Base-by-base conservation (phyloP, 2,329 filamentous ascomycete species). In the Nothophoma quercina region DNA sequence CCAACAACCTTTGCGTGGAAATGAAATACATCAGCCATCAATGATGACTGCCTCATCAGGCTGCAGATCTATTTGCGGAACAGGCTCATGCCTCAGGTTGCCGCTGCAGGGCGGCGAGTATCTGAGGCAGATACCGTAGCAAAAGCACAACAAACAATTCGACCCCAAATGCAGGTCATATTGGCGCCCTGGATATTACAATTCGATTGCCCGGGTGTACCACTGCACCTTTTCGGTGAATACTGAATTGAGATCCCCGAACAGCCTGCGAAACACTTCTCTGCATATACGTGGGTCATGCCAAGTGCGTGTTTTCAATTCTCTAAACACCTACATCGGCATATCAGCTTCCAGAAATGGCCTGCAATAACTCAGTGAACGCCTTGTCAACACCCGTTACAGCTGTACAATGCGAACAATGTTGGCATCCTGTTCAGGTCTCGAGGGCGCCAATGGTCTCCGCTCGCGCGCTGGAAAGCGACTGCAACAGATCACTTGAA, bases 111-210 rank as follows among this genome's bases (percentile, higher is more conserved):
- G 40, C 35, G 26, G 47, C 47, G 40, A 28, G 19, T 44, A 51
- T 34, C 47, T 51, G 47, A 51, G 40, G 47, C 47, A 51, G 10
- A 19, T 33, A 21, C 26, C 15, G 47, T 50, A 18, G 25, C 47
- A 50, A 30, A 51, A 26, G 40, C 47, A 51, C 47, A 4, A 39
- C 39, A 44, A 51, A 44, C 47, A 44, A 21, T 19, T 44, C 39
- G 26, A 39, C 34, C 47, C 6, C 21, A 29, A 33, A 51, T 51
- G 47, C 47, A 44, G 10, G 40, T 44, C 47, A 44, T 25, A 33
- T 25, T 30, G 16, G 39, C 33, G 30, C 36, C 9, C 26, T 32
- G 39, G 26, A 21, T 16, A 19, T 38, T 35, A 16, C 25, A 22
- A 5, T 29, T 36, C 25, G 18, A 30, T 26, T 16, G n/a, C 26